A percentile compares a stretch with the other conserved stretches of the same genome.
Evolutionary conservation across 2,329 filamentous ascomycete species (phyloP).

Genomic region (Clonostachys sp.): DNA sequence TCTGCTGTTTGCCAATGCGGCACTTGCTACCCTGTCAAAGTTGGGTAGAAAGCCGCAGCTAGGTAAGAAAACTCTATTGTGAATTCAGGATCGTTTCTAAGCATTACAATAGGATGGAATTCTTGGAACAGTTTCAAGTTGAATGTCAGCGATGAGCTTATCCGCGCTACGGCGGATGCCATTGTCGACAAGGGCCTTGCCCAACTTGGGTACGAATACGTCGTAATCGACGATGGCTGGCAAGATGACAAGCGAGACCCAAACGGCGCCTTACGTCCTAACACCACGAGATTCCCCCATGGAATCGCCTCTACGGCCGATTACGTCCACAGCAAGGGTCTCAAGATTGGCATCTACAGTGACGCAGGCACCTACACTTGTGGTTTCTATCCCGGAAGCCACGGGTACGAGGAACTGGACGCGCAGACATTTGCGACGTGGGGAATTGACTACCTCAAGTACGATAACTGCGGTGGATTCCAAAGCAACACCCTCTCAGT

Average conservation of each 20-base stretch:
- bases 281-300: constrained; percentile 46
- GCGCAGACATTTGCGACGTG: constrained; percentile 46
- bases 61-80: not conserved
- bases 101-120: constrained; percentile 37
- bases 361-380: constrained; percentile 33
- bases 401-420: constrained; percentile 47
- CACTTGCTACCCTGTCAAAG: not conserved
- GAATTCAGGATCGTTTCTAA: not conserved
- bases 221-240: constrained; percentile 63
- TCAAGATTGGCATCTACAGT: constrained; percentile 63
- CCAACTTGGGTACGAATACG: constrained; percentile 51
- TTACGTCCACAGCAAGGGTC: constrained; percentile 47
- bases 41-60: not conserved
- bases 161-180: constrained; percentile 38
- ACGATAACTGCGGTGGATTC: constrained; percentile 41
- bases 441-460: constrained; percentile 39
- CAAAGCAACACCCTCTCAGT: not conserved
- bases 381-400: constrained; percentile 26
- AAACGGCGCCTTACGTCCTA: not conserved
- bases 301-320: constrained; percentile 51
- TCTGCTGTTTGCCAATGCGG: not conserved
- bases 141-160: constrained; percentile 41
- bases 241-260: constrained; percentile 34
- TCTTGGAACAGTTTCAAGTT: constrained; percentile 51
- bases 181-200: constrained; percentile 43